Evolutionary conservation across 164 flowering plant species (phyloP), one percentile per base, ranked within the genome.

Genomic region (Malania oleifera): DNA sequence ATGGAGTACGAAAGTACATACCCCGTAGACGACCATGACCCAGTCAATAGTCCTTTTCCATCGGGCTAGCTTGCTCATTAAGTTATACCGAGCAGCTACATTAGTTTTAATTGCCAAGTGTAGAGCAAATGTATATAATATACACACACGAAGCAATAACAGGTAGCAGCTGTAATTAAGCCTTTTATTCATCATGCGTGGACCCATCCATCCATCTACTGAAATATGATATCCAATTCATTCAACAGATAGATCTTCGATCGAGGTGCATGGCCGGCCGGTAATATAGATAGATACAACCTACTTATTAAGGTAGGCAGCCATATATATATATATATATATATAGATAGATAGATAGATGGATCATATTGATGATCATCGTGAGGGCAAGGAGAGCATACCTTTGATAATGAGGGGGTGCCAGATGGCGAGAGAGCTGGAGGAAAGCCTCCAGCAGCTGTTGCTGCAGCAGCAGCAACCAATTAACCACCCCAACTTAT

Each of bases 341-440:
- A n/a, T n/a, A n/a, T n/a, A n/a, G n/a, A n/a, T n/a, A n/a, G n/a
- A n/a, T 49, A 49, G 15, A 49, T 49, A 49, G 15, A 18, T 49
- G 22, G 15, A 49, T 49, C 6, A 8, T 8, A 13, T 5, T 14
- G 17, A 7, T 7, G 7, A 44, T 44, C 7, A 27, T 2, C 22
- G n/a, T 15, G 22, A 15, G 20, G 77, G 74, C 79, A 82, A 82
- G 18, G 75, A 77, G 45, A 52, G 53, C 15, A 55, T 71, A 26
- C 22, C 73, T 19, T 26, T 69, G 25, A 57, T 83, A 50, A 37
- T 69, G 15, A 66, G 64, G 13, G 92, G 88, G 0, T 79, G 83
- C 49, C 63, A 57, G 23, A 60, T 77, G 25, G 85, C 78, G 0
- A 73, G 68, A 60, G 71, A 75, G 3, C 76, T 88, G 5, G 83